Conservation (phyloP, 78 protist species). For the Polysphondylium violaceum region DNA sequence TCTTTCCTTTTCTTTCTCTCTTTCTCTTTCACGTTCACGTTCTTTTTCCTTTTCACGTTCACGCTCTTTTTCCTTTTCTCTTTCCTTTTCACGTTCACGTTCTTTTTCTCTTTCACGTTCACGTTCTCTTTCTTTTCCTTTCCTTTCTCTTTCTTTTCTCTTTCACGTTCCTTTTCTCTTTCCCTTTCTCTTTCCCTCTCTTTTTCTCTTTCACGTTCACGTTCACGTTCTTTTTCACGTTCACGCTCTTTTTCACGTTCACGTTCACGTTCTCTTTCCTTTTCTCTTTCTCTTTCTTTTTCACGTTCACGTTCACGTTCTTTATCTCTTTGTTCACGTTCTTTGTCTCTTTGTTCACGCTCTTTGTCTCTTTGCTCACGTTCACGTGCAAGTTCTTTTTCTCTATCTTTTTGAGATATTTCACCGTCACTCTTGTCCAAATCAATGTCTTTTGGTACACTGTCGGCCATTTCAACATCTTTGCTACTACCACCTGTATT, state of each 20-base stretch:
- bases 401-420: background rate
- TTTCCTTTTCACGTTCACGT: background rate
- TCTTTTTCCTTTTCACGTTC: background rate
- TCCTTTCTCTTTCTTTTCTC: background rate
- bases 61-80: background rate
- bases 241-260: background rate
- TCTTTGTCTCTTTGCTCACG: background rate
- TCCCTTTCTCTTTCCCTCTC: background rate
- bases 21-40: background rate
- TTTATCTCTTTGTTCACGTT: background rate
- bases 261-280: background rate
- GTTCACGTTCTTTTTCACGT: too few species aligned
- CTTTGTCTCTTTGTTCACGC: background rate
- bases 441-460: conserved; percentile 5
- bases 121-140: background rate
- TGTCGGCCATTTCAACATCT: background rate
- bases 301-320: background rate
- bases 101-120: background rate
- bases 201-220: background rate
- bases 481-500: background rate
- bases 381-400: conserved; percentile 1
- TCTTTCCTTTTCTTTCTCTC: background rate
- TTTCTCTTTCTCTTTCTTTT: background rate
- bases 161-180: background rate
- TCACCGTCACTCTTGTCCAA: conserved; percentile 1